phyloP scores from a whole-genome alignment of 148 eudicot genomes.

The Cornus florida region DNA sequence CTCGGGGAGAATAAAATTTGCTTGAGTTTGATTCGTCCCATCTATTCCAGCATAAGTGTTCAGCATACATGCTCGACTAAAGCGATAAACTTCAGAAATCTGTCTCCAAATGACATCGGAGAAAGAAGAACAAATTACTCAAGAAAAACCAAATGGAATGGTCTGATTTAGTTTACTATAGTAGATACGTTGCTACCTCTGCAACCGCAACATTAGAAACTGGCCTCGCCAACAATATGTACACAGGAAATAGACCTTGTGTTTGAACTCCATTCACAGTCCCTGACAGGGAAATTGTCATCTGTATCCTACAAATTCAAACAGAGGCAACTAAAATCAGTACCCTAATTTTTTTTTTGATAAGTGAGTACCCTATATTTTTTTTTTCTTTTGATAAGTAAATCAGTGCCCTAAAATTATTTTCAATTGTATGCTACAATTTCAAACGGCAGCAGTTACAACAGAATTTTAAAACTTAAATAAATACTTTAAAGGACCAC shows the following conservation, averaged over 20 bases:
- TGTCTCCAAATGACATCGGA: constrained; percentile 53
- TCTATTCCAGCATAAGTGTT: constrained; percentile 46
- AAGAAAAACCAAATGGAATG: constrained; percentile 2
- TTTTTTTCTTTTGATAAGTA: no score
- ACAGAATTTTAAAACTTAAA: background rate
- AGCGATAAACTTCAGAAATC: constrained; percentile 78
- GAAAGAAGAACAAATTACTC: constrained; percentile 8
- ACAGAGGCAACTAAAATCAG: constrained; percentile 4
- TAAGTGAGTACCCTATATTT: constrained; percentile 6
- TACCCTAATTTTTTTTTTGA: no score
- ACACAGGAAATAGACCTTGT: constrained; percentile 63
- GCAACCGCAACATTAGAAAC: constrained; percentile 40
- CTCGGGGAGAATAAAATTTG: constrained; percentile 80
- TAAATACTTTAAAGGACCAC: no score
- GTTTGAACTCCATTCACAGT: constrained; percentile 44
- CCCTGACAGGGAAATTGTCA: constrained; percentile 69
- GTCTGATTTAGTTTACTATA: background rate
- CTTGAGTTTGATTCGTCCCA: constrained; percentile 41
- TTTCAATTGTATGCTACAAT: background rate
- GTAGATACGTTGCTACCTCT: constrained; percentile 50
- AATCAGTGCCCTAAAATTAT: constrained; percentile 18
- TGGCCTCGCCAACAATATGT: constrained; percentile 70
- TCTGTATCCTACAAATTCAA: constrained; percentile 55
- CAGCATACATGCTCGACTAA: constrained; percentile 54
- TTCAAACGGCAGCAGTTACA: background rate